These are phyloP conservation scores for Rutstroemia sydowiana DNA, from an alignment of 2,329 filamentous ascomycete species.

Conservation along the genomic window DNA sequence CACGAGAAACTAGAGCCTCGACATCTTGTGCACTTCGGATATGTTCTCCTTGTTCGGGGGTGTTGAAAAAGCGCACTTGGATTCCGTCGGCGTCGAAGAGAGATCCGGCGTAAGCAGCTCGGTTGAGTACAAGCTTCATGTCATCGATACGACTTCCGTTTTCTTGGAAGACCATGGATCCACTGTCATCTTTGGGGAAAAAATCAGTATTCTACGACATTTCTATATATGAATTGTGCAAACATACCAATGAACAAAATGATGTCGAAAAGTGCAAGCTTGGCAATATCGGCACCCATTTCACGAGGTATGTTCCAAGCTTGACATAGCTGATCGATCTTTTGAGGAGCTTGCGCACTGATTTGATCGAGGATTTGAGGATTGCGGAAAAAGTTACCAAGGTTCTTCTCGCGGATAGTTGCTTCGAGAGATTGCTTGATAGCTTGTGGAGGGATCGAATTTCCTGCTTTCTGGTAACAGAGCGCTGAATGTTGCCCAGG, in stretches of 20 bases:
- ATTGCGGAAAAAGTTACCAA: conserved; percentile 8
- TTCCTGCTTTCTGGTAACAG: background rate
- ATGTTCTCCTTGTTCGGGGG: conserved; percentile 42
- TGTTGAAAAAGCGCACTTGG: conserved; percentile 64
- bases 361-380: conserved; percentile 12
- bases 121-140: conserved; percentile 54
- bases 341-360: conserved; percentile 7
- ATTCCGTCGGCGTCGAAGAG: conserved; percentile 66
- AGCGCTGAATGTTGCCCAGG: conserved; percentile 7
- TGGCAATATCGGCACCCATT: conserved; percentile 30
- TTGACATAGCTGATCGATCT: conserved; percentile 23
- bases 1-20: conserved; percentile 46
- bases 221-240: background rate
- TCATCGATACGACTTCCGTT: conserved; percentile 60
- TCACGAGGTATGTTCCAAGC: conserved; percentile 28
- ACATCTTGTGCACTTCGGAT: conserved; percentile 52
- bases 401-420: conserved; percentile 14
- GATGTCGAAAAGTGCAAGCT: conserved; percentile 30
- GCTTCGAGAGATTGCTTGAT: conserved; percentile 13
- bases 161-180: conserved; percentile 63
- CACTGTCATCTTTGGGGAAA: conserved; percentile 53
- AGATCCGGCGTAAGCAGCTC: conserved; percentile 56
- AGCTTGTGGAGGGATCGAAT: conserved; percentile 1
- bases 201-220: conserved; percentile 2
- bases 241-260: conserved; percentile 25